A percentile compares a stretch with the other conserved stretches of the same genome.
phyloP scores from a whole-genome alignment of 2,329 filamentous ascomycete species.

The Cryphonectria radicalis region DNA sequence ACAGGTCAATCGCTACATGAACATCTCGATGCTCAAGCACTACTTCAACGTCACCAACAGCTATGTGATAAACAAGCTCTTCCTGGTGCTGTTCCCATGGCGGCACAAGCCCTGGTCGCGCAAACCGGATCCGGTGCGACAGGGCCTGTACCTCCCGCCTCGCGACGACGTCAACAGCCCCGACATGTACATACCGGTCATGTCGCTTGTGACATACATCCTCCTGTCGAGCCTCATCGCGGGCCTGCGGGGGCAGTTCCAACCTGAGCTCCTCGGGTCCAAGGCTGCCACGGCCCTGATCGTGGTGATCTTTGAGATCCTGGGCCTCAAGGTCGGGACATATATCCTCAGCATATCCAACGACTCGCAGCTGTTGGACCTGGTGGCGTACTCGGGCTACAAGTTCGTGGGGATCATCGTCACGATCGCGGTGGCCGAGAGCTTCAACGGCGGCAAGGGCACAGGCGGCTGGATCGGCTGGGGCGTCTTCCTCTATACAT shows the following conservation, averaged over 20 bases:
- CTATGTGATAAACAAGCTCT: slow-evolving; percentile 92
- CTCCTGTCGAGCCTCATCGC: slow-evolving; percentile 89
- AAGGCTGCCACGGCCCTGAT: slow-evolving; percentile 84
- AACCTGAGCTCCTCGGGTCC: slow-evolving; percentile 89
- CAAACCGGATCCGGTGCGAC: slow-evolving; percentile 75
- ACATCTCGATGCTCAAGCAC: slow-evolving; percentile 90
- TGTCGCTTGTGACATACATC: slow-evolving; percentile 98
- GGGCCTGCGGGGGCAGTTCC: slow-evolving; percentile 86
- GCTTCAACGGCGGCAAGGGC: slow-evolving; percentile 76
- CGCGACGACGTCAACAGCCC: slow-evolving; percentile 96
- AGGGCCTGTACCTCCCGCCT: slow-evolving; percentile 83
- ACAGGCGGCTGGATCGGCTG: slow-evolving; percentile 89
- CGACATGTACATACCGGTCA: slow-evolving; percentile 99
- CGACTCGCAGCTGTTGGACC: slow-evolving; percentile 88
- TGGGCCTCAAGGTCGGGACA: slow-evolving; percentile 88
- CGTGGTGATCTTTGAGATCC: slow-evolving; percentile 84
- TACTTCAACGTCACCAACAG: slow-evolving; percentile 99
- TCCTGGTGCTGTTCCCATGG: slow-evolving; percentile 96
- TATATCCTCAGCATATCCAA: slow-evolving; percentile 94
- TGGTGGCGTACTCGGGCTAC: slow-evolving; percentile 96
- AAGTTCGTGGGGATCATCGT: slow-evolving; percentile 98
- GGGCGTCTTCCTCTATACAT: slow-evolving; percentile 88
- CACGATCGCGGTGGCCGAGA: slow-evolving; percentile 79
- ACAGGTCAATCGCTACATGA: slow-evolving; percentile 75
- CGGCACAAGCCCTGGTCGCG: slow-evolving; percentile 96